Evolutionary conservation across 192 early-diverging fungal genomes (phyloP).

Genomic region (Funneliformis geosporum): DNA sequence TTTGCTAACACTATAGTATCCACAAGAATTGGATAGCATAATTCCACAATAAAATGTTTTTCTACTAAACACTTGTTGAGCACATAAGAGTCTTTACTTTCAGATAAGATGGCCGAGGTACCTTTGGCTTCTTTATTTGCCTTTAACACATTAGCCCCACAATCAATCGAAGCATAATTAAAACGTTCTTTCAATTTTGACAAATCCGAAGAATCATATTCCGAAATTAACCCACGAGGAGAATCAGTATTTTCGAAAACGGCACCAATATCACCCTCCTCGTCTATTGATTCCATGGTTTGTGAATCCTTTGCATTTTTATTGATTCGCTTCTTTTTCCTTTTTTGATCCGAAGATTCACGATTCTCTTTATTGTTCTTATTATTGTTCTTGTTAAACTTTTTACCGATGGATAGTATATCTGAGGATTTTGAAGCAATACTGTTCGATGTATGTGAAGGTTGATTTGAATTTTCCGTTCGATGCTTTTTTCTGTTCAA

Average conservation of each 20-base stretch:
- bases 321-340: background rate
- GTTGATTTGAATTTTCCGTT: background rate
- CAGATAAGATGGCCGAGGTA: slow-evolving; percentile 77
- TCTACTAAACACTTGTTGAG: slow-evolving; percentile 82
- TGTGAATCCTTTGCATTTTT: background rate
- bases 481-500: background rate
- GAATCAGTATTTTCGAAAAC: slow-evolving; percentile 5
- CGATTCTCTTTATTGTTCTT: background rate
- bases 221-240: background rate
- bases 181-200: slow-evolving; percentile 65
- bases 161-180: slow-evolving; percentile 94
- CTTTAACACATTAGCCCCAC: slow-evolving; percentile 85
- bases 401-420: background rate
- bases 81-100: slow-evolving; percentile 96
- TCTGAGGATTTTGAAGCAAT: background rate
- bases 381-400: background rate
- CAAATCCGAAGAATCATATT: background rate
- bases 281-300: slow-evolving; percentile 6
- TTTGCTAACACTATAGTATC: slow-evolving; percentile 90
- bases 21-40: slow-evolving; percentile 93
- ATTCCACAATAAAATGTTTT: slow-evolving; percentile 89
- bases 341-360: background rate
- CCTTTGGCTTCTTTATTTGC: slow-evolving; percentile 85
- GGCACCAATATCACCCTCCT: background rate
- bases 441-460: background rate